Conservation (phyloP, 192 early-diverging fungal genomes). For the Linnemannia hyalina region DNA sequence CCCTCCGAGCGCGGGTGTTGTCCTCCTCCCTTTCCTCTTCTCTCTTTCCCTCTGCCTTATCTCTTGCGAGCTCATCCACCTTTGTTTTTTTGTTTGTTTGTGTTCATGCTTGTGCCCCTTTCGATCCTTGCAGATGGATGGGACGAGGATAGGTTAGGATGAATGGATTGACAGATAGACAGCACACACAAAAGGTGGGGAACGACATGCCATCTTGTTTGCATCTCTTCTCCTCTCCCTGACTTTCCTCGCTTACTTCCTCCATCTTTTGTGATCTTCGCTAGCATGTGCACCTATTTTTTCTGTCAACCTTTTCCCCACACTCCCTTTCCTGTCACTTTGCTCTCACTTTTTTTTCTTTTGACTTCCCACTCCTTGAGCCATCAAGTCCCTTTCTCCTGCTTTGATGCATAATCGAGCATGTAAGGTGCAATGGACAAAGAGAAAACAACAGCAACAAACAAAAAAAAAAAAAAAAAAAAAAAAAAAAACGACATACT, state of each 20-base stretch:
- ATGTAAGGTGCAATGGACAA: not conserved
- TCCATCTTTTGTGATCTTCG: not conserved
- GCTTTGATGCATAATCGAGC: too few species aligned
- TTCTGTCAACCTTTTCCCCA: not conserved
- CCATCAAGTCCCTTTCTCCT: too few species aligned
- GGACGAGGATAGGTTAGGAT: too few species aligned
- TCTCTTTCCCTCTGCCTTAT: not conserved
- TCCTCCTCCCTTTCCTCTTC: not conserved
- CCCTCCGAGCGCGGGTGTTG: not conserved
- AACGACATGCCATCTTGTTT: too few species aligned
- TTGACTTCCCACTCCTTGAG: not conserved
- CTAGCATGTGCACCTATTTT: not conserved
- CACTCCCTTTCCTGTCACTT: not conserved
- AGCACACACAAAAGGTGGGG: too few species aligned
- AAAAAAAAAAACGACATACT: not conserved
- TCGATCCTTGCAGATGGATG: too few species aligned
- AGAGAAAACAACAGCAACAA: not conserved
- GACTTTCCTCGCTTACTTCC: not conserved
- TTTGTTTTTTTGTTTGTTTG: conserved; percentile 6
- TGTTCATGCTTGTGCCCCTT: not conserved
- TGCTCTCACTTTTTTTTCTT: conserved; percentile 4
- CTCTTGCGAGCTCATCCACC: too few species aligned
- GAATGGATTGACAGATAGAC: too few species aligned
- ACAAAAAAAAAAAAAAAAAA: not conserved
- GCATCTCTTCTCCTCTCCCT: not conserved